Conservation (phyloP, 2,329 filamentous ascomycete species). For the Aspergillus quadrilineatus region DNA sequence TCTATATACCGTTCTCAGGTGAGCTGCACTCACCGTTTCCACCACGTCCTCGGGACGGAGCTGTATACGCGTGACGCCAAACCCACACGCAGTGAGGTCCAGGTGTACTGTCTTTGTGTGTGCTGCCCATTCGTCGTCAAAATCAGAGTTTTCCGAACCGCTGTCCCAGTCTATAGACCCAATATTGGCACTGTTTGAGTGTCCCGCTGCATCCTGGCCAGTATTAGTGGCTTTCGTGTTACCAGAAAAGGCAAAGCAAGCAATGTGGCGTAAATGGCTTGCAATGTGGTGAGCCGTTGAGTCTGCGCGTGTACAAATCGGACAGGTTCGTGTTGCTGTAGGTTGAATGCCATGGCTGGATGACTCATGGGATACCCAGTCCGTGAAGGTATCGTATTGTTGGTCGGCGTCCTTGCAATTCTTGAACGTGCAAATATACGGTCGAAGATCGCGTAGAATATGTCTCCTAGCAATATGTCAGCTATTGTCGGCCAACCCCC, state of each 20-base stretch:
- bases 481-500: not conserved
- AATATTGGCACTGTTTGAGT: not conserved
- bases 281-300: not conserved
- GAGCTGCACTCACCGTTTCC: not conserved
- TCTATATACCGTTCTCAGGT: not conserved
- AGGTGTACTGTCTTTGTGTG: not conserved
- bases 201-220: not conserved
- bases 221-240: not conserved
- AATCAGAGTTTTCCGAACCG: not conserved
- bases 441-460: conserved; percentile 2
- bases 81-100: not conserved
- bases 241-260: not conserved
- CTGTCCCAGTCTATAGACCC: not conserved
- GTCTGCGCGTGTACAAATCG: not conserved
- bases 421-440: conserved; percentile 4
- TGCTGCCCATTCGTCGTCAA: not conserved
- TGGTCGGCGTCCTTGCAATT: conserved; percentile 4
- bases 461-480: not conserved
- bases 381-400: conserved; percentile 2
- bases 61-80: not conserved
- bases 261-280: not conserved
- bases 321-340: not conserved
- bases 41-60: not conserved
- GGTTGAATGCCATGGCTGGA: not conserved
- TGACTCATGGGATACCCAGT: conserved; percentile 1